Percentiles rank a stretch among this genome's conserved stretches.
Evolutionary conservation across 2,329 filamentous ascomycete genomes (phyloP).

Genomic region (Penicillium sp.): DNA sequence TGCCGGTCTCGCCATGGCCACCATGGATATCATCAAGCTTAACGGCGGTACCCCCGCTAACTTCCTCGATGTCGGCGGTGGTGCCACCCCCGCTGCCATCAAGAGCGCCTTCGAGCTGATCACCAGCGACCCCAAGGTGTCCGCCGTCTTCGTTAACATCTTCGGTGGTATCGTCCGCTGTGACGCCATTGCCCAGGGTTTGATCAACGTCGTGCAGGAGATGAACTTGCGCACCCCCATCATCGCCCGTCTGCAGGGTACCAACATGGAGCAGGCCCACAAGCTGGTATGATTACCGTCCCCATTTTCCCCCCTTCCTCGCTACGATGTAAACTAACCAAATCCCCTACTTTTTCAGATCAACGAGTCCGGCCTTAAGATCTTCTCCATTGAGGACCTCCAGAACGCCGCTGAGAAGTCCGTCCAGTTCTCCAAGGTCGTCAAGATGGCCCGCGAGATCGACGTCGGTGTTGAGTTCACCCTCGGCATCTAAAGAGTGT

Average conservation of each 20-base stretch:
- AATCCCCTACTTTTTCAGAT: conserved; percentile 51
- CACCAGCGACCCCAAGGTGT: conserved; percentile 96
- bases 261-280: conserved; percentile 94
- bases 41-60: conserved; percentile 95
- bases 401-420: conserved; percentile 97
- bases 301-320: not conserved
- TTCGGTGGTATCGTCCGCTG: conserved; percentile 98
- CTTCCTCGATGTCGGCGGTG: conserved; percentile 98
- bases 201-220: conserved; percentile 90
- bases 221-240: conserved; percentile 97
- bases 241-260: conserved; percentile 94
- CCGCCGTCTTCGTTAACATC: conserved; percentile 99
- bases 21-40: conserved; percentile 99
- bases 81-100: conserved; percentile 94
- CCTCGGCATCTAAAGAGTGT: conserved; percentile 74
- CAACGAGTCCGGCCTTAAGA: conserved; percentile 97
- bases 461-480: conserved; percentile 96
- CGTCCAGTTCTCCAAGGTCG: conserved; percentile 97
- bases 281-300: conserved; percentile 58
- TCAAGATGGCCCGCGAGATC: conserved; percentile 97
- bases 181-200: conserved; percentile 92
- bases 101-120: conserved; percentile 98
- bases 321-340: not conserved
- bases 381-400: conserved; percentile 98
- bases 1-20: conserved; percentile 98